Evolutionary conservation across 2,329 filamentous ascomycete species (phyloP).

Genomic region (Fusarium concolor): DNA sequence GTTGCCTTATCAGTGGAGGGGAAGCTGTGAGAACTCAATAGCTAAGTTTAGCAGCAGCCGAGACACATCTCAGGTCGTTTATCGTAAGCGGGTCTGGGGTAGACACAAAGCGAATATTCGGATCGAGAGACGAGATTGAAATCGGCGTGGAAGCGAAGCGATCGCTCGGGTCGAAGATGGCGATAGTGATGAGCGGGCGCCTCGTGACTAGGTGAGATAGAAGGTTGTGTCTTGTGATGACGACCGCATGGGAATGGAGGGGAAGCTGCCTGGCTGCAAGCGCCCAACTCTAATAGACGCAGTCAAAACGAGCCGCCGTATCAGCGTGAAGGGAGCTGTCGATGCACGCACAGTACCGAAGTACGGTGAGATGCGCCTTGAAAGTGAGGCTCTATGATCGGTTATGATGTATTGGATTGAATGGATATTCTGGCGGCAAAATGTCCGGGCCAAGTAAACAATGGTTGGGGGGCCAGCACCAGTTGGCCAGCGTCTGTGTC

Average conservation of each 20-base stretch:
- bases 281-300: slow-evolving; percentile 33
- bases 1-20: slow-evolving; percentile 17
- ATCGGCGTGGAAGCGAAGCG: slow-evolving; percentile 5
- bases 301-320: slow-evolving; percentile 4
- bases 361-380: slow-evolving; percentile 25
- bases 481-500: slow-evolving; percentile 11
- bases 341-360: slow-evolving; percentile 1
- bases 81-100: slow-evolving; percentile 35
- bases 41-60: slow-evolving; percentile 42
- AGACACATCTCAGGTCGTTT: slow-evolving; percentile 44
- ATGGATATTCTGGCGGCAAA: slow-evolving; percentile 14
- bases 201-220: slow-evolving; percentile 37
- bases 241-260: slow-evolving; percentile 16
- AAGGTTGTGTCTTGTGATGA: slow-evolving; percentile 37
- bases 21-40: slow-evolving; percentile 19
- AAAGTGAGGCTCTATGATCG: slow-evolving; percentile 24
- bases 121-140: slow-evolving; percentile 9
- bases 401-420: slow-evolving; percentile 17
- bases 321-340: not conserved
- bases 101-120: slow-evolving; percentile 12
- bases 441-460: slow-evolving; percentile 20
- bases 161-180: not conserved
- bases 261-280: slow-evolving; percentile 24
- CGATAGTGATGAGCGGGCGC: slow-evolving; percentile 7
- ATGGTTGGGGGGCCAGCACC: slow-evolving; percentile 38